phyloP scores from a whole-genome alignment of 805 yeast species.

The Pichia scutulata region DNA sequence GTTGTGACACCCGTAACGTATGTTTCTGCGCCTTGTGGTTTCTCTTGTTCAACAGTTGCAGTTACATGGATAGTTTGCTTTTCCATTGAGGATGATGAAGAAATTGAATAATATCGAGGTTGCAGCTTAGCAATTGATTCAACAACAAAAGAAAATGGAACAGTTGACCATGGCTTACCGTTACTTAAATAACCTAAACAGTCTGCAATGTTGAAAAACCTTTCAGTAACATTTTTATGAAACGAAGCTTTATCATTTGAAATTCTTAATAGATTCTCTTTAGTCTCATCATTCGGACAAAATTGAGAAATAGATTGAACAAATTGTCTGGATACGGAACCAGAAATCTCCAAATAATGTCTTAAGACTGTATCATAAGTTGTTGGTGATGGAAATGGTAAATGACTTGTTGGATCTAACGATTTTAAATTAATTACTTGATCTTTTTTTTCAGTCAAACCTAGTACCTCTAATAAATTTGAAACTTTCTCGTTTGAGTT shows the following conservation, averaged over 20 bases:
- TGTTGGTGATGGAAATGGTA: conserved; percentile 63
- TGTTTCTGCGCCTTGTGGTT: conserved; percentile 27
- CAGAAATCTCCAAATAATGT: conserved; percentile 83
- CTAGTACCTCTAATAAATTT: conserved; percentile 58
- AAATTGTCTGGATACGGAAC: conserved; percentile 88
- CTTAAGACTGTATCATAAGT: conserved; percentile 84
- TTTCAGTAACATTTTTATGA: conserved; percentile 52
- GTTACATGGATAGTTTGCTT: conserved; percentile 74
- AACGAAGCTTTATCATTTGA: conserved; percentile 65
- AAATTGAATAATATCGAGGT: conserved; percentile 94
- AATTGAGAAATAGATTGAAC: conserved; percentile 66
- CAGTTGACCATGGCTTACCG: conserved; percentile 59
- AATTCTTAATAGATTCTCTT: conserved; percentile 41
- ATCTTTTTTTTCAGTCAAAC: conserved; percentile 44
- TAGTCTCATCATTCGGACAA: conserved; percentile 63
- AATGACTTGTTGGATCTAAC: conserved; percentile 57
- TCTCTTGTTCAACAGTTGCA: conserved; percentile 78
- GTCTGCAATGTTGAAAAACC: conserved; percentile 69
- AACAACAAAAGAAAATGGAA: conserved; percentile 79
- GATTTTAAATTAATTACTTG: conserved; percentile 57
- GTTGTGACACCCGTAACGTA: conserved; percentile 83
- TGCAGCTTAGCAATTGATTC: conserved; percentile 77
- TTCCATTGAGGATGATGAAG: conserved; percentile 77
- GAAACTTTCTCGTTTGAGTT: conserved; percentile 70
- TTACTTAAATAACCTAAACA: conserved; percentile 54